A percentile compares a stretch with the other conserved stretches of the same genome.
Evolutionary conservation across 2,329 filamentous ascomycete species (phyloP).

Genomic region (Conoideocrella luteorostrata): DNA sequence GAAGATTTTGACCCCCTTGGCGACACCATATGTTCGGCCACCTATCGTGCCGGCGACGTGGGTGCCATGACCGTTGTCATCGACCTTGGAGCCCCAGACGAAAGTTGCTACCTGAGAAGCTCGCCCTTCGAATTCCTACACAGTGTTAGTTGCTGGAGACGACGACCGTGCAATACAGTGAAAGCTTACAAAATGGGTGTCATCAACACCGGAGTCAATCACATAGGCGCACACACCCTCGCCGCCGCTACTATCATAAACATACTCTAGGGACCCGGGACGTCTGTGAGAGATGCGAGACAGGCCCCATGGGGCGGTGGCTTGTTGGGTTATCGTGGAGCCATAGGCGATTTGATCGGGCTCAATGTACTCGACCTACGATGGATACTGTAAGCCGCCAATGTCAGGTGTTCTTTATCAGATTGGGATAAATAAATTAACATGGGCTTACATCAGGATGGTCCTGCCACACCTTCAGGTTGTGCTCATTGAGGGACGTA

Average conservation of each 20-base stretch:
- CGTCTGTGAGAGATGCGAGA: constrained; percentile 25
- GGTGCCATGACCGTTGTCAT: constrained; percentile 22
- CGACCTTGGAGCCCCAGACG: constrained; percentile 21
- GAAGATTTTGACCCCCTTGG: constrained; percentile 30
- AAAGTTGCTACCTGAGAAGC: constrained; percentile 29
- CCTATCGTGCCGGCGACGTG: constrained; percentile 29
- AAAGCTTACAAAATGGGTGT: constrained; percentile 24
- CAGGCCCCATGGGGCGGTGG: constrained; percentile 30
- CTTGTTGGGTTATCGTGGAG: constrained; percentile 20
- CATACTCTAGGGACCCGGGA: constrained; percentile 18
- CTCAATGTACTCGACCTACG: constrained; percentile 30
- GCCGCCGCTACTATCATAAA: constrained; percentile 28
- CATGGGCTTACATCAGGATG: constrained; percentile 16
- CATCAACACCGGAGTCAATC: constrained; percentile 34
- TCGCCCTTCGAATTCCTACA: constrained; percentile 32
- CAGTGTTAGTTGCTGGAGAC: not conserved
- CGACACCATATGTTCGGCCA: constrained; percentile 30
- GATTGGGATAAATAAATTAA: not conserved
- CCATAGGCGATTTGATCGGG: constrained; percentile 21
- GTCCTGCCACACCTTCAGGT: constrained; percentile 14
- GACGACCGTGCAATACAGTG: no score
- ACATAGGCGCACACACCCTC: constrained; percentile 33
- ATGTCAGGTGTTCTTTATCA: no score
- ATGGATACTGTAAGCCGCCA: not conserved
- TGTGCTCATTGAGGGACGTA: constrained; percentile 12